These are phyloP conservation scores for Penicillium longicatenatum DNA, from an alignment of 495 filamentous ascomycete species.

Conservation along the genomic window DNA sequence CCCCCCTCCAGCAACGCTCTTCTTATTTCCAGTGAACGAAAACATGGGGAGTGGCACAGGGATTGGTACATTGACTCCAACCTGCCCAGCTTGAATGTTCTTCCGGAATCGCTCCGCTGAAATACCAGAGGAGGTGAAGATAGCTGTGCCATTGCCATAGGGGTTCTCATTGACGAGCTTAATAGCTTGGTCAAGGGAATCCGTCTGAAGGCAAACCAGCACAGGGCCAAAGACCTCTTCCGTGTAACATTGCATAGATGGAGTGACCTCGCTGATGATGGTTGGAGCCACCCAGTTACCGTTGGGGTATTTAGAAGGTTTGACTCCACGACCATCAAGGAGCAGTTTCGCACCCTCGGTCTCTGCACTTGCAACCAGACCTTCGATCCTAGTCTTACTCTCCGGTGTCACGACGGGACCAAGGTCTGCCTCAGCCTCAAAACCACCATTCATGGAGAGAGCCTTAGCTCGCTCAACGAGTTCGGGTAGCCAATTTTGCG, in stretches of 20 bases:
- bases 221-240: constrained; percentile 33
- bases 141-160: constrained; percentile 66
- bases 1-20: constrained; percentile 84
- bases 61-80: constrained; percentile 66
- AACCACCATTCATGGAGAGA: constrained; percentile 82
- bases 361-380: constrained; percentile 76
- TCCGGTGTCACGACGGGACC: constrained; percentile 85
- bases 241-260: constrained; percentile 21
- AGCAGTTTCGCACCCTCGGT: constrained; percentile 83
- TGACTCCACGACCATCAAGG: constrained; percentile 74
- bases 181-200: constrained; percentile 74
- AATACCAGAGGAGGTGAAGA: constrained; percentile 62
- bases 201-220: constrained; percentile 54
- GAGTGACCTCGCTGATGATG: constrained; percentile 20
- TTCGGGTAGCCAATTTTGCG: constrained; percentile 79
- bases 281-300: constrained; percentile 26
- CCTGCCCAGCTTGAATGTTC: constrained; percentile 56
- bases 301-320: constrained; percentile 32
- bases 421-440: constrained; percentile 81
- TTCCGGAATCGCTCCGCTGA: constrained; percentile 61
- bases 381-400: constrained; percentile 76
- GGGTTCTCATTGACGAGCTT: constrained; percentile 62
- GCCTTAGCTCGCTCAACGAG: constrained; percentile 77
- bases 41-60: constrained; percentile 90
- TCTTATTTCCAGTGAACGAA: constrained; percentile 95